Evolutionary conservation across 345 rosid genomes (phyloP), one percentile per base, ranked within the genome.

Genomic region (Brassica incana): DNA sequence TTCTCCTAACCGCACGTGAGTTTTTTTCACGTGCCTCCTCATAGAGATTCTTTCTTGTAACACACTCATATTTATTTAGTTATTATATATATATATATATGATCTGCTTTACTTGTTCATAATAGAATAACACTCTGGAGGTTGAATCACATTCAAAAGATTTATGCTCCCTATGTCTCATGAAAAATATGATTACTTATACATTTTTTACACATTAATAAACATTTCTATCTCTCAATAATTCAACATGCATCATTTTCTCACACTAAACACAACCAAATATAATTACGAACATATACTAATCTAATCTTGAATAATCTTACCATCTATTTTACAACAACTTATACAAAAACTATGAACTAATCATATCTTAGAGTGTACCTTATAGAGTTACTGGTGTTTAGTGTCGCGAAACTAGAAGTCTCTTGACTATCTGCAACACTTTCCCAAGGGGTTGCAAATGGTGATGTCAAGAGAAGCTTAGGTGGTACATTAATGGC

Each of bases 1-100:
- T 65, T 69, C 88, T 2, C 65, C 79, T 66, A 82, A 61, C 81
- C 86, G 79, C 62, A 54, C 68, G 48, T 85, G 78, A 83, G 71
- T 67, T 52, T 67, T 67, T 67, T 59, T 65, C 73, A 66, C 61
- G 29, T 74, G 16, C 29, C 29, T 60, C 65, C 3, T 20, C 35
- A 4, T 40, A 18, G 1, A 33, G 70, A 45, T 67, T 50, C 33
- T 75, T 65, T 77, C 78, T 69, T 74, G 50, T 69, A 60, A 45
- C 69, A 73, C 63, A 63, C 20, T 6, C 16, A 0, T 36, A 33
- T 16, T 56, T 7, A 35, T 16, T 9, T 67, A 67, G 43, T 72
- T 20, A 20, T 20, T 20, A 20, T 66, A 12, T 27, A 23, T 15
- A 62, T 38, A 38, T 40, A 8, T 40, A 8, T 40, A 50, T 9